phyloP scores from a whole-genome alignment of 169 alveolate genomes.

The Cyclospora cayetanensis region DNA sequence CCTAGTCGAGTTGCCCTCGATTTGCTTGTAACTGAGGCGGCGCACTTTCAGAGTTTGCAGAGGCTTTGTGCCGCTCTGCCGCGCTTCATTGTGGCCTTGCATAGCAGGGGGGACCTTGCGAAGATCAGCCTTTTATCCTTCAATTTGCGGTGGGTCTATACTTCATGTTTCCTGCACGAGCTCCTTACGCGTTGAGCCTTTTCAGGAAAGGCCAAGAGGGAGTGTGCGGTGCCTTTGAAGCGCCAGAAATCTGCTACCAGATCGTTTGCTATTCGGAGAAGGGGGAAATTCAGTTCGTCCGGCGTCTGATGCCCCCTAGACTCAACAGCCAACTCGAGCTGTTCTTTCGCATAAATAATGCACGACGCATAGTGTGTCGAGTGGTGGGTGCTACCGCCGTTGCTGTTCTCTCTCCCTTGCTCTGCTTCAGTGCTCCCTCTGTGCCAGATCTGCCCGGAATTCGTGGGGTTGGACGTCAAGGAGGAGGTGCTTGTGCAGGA shows the following conservation, averaged over 20 bases:
- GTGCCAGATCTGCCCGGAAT: background rate
- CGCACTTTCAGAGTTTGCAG: background rate
- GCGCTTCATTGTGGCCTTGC: background rate
- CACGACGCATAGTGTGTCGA: background rate
- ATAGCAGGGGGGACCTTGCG: background rate
- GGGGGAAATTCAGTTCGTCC: background rate
- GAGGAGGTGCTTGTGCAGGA: background rate
- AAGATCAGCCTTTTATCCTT: background rate
- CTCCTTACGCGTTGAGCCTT: too few relatives aligned
- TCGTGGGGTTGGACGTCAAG: background rate
- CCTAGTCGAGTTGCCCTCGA: too few relatives aligned
- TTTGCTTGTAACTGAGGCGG: background rate
- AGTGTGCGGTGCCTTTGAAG: background rate
- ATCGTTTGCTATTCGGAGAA: conserved; percentile 13
- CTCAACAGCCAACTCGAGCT: background rate
- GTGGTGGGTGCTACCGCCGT: background rate
- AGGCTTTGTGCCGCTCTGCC: background rate
- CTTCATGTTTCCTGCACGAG: background rate
- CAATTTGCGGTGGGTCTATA: background rate
- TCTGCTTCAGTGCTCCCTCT: background rate
- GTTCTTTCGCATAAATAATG: background rate
- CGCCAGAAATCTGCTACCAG: background rate
- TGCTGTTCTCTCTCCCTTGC: background rate
- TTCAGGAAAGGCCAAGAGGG: too few relatives aligned
- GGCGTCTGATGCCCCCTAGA: background rate